Base-by-base conservation (phyloP, 306 rosid species). In the Prunus armeniaca region DNA sequence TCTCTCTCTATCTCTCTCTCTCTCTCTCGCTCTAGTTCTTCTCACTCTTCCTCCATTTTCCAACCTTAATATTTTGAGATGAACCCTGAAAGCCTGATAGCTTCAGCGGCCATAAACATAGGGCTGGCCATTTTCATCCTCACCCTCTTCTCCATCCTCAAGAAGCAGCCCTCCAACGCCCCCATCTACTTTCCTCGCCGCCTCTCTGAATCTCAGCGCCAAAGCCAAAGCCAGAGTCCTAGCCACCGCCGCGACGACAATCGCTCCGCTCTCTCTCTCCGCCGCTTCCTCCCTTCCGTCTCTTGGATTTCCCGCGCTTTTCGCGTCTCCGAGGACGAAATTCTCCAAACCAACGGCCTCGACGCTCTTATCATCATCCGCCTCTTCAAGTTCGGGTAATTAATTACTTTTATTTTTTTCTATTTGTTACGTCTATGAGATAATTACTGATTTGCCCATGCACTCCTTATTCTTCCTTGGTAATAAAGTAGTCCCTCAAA, bases 101-200 rank as follows among this genome's bases (percentile, higher is more conserved):
- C 98, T 41, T 94, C 97, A 2, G 96, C 97, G 22, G 82, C 88
- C 76, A 88, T 90, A 63, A 94, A 94, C 95, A 81, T 92, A 60
- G 96, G 96, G 4, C 55, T 90, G 61, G 95, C 98, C 41, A 24
- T 90, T n/a, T 67, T 92, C 17, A 76, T 74, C 15, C 95, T 95
- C 43, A 69, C 96, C 2, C 90, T 95, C 47, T 95, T 92, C 82
- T 88, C 98, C 78, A 67, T 92, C 22, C 89, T 95, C 38, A 94
- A 90, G 74, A 95, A 92, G 14, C 96, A 89, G 57, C 95, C 92
- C 10, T 82, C 93, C 2, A 80, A 82, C 72, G 91, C 95, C 34
- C 65, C 86, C 43, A 83, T 95, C 0, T 95, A 90, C 89, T 90
- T 86, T 73, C 90, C 97, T 38, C 93, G 89, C 63, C 87, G 83